phyloP scores from a whole-genome alignment of 768 basidiomycete genomes.

The Hypholoma fasciculare region DNA sequence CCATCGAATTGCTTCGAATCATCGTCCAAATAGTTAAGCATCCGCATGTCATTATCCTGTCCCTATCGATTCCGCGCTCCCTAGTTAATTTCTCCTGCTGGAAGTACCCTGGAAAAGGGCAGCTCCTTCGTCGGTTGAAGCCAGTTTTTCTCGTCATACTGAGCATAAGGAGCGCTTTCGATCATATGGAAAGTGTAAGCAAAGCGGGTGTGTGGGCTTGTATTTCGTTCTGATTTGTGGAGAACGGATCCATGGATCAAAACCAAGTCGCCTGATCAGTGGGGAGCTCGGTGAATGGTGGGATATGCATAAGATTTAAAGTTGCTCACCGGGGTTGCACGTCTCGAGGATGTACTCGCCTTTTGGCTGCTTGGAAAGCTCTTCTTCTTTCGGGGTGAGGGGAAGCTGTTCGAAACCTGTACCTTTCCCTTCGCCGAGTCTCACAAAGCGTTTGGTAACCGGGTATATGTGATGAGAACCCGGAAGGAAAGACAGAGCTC shows the following conservation, averaged over 20 bases:
- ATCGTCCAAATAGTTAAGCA: too few relatives aligned
- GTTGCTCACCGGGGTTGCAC: constrained; percentile 65
- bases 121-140: constrained; percentile 82
- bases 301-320: neutral
- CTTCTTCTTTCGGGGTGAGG: constrained; percentile 33
- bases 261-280: constrained; percentile 74
- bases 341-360: constrained; percentile 65
- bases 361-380: constrained; percentile 25
- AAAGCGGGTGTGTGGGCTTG: constrained; percentile 75
- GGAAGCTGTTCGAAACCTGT: constrained; percentile 80
- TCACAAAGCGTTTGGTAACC: constrained; percentile 84
- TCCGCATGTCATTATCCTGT: too few relatives aligned
- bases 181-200: constrained; percentile 98
- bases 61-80: neutral
- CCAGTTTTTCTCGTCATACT: constrained; percentile 94
- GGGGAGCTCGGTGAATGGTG: neutral
- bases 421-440: constrained; percentile 64
- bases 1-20: neutral
- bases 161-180: constrained; percentile 67
- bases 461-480: constrained; percentile 81
- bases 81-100: constrained; percentile 20
- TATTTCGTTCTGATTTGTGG: constrained; percentile 90
- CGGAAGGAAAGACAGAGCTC: constrained; percentile 86
- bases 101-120: constrained; percentile 73
- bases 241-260: constrained; percentile 92